Evolutionary conservation across 2,329 filamentous ascomycete species (phyloP).

Genomic region (Fusarium sulawesiense): DNA sequence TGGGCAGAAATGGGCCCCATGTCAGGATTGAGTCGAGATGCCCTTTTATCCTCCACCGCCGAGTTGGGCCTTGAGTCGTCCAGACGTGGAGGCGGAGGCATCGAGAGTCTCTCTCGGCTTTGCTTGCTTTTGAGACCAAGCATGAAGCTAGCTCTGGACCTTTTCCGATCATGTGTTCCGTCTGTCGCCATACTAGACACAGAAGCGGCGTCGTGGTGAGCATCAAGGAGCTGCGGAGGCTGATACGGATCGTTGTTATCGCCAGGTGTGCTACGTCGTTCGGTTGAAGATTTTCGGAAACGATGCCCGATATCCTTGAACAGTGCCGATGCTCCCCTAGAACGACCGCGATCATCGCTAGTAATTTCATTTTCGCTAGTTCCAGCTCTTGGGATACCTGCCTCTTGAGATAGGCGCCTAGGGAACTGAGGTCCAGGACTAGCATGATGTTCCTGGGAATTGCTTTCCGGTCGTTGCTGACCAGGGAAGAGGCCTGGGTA

Average conservation of each 20-base stretch:
- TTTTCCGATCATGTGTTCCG: slow-evolving; percentile 52
- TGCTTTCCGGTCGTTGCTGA: slow-evolving; percentile 35
- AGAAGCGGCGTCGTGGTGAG: slow-evolving; percentile 54
- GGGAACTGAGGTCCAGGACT: slow-evolving; percentile 32
- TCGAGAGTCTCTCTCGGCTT: slow-evolving; percentile 28
- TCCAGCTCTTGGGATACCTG: slow-evolving; percentile 51
- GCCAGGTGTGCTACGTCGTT: slow-evolving; percentile 48
- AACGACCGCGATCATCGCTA: slow-evolving; percentile 51
- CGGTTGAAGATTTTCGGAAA: slow-evolving; percentile 52
- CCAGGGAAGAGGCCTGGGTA: slow-evolving; percentile 61
- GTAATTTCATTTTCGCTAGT: slow-evolving; percentile 13
- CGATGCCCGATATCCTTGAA: slow-evolving; percentile 64
- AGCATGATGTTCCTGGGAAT: slow-evolving; percentile 18
- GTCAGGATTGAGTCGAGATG: slow-evolving; percentile 53
- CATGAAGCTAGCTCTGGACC: slow-evolving; percentile 57
- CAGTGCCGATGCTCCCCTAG: slow-evolving; percentile 57
- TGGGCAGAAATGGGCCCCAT: slow-evolving; percentile 33
- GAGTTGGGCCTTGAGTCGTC: slow-evolving; percentile 34
- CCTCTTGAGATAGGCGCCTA: slow-evolving; percentile 26
- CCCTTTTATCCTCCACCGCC: slow-evolving; percentile 52
- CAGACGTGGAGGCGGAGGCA: slow-evolving; percentile 31
- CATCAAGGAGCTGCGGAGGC: slow-evolving; percentile 12
- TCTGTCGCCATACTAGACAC: slow-evolving; percentile 57
- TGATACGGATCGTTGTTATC: slow-evolving; percentile 33
- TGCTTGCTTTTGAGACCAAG: slow-evolving; percentile 36